Evolutionary conservation across 2,329 filamentous ascomycete species (phyloP).

Genomic region (Diplodia scrobiculata): DNA sequence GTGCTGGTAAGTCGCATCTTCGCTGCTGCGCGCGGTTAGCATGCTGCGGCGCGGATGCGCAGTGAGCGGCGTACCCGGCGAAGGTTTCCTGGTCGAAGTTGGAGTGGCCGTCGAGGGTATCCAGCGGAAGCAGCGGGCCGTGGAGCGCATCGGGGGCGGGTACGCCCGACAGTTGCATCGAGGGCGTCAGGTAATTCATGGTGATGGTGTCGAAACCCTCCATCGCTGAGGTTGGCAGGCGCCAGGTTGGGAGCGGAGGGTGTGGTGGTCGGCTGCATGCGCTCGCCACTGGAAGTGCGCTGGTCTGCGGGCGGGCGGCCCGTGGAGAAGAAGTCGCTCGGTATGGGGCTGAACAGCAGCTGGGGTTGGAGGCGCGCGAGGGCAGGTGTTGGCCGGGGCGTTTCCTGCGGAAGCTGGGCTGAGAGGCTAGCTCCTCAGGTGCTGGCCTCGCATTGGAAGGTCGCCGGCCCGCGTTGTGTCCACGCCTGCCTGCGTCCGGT

Average conservation of each 20-base stretch:
- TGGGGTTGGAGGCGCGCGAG: slow-evolving; percentile 15
- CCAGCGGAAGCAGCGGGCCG: slow-evolving; percentile 54
- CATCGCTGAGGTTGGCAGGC: slow-evolving; percentile 41
- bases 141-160: slow-evolving; percentile 45
- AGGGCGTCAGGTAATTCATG: slow-evolving; percentile 64
- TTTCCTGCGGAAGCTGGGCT: background rate
- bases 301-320: slow-evolving; percentile 29
- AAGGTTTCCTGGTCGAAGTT: slow-evolving; percentile 64
- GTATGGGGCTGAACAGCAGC: slow-evolving; percentile 26
- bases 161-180: slow-evolving; percentile 58
- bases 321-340: slow-evolving; percentile 25
- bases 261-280: slow-evolving; percentile 29
- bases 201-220: slow-evolving; percentile 63
- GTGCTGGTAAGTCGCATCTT: slow-evolving; percentile 52
- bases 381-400: slow-evolving; percentile 24
- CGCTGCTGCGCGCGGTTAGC: slow-evolving; percentile 50
- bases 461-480: background rate
- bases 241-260: slow-evolving; percentile 32
- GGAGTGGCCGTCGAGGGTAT: slow-evolving; percentile 60
- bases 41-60: slow-evolving; percentile 32
- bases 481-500: background rate
- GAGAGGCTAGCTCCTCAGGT: slow-evolving; percentile 8
- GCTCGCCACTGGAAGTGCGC: slow-evolving; percentile 39
- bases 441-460: slow-evolving; percentile 1
- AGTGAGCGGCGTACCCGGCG: slow-evolving; percentile 54